These are phyloP conservation scores for Puccinia polysora DNA, from an alignment of 1,284 basidiomycete species.

Conservation along the genomic window DNA sequence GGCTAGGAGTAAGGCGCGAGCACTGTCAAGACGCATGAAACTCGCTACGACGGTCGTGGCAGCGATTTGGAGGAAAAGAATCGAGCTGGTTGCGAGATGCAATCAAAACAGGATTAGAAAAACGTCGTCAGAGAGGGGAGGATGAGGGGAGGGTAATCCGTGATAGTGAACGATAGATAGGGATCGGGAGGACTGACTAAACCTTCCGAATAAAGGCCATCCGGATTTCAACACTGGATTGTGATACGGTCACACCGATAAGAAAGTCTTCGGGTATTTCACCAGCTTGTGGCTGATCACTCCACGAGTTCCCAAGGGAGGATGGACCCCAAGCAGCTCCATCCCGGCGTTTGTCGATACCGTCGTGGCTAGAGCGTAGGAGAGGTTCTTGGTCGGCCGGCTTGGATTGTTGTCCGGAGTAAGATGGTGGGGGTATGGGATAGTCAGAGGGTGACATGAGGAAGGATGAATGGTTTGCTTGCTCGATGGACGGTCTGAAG, in stretches of 20 bases:
- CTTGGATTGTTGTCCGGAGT: conserved; percentile 11
- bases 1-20: conserved; percentile 12
- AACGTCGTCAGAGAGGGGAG: neutral
- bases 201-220: conserved; percentile 43
- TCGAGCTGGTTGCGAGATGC: conserved; percentile 8
- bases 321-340: conserved; percentile 3
- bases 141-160: neutral
- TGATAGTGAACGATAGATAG: neutral
- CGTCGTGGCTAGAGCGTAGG: conserved; percentile 2
- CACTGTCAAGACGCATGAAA: conserved; percentile 26
- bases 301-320: conserved; percentile 25
- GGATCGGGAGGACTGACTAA: conserved; percentile 21
- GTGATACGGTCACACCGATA: conserved; percentile 36
- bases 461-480: too few relatives aligned
- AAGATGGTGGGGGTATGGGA: conserved; percentile 28
- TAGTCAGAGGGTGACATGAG: neutral
- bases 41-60: conserved; percentile 24
- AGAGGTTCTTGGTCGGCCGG: conserved; percentile 36
- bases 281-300: conserved; percentile 10
- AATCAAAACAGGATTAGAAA: neutral
- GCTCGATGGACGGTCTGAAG: too few relatives aligned
- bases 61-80: conserved; percentile 42
- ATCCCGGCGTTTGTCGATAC: conserved; percentile 16
- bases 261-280: conserved; percentile 34
- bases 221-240: conserved; percentile 37